Evolutionary conservation across 129 eudicot genomes (phyloP).

Genomic region (Saposhnikovia divaricata): DNA sequence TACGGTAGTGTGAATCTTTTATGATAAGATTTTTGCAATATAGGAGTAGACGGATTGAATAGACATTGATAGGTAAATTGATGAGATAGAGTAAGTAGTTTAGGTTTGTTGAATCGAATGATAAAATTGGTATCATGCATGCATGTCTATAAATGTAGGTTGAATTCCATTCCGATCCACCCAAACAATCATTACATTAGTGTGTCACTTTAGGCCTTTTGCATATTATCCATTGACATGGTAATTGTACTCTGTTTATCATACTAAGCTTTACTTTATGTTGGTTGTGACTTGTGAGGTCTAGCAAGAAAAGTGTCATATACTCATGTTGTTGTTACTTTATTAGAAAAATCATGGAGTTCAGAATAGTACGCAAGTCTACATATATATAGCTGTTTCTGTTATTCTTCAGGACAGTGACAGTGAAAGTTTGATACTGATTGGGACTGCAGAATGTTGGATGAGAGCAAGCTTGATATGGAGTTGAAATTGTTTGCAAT

Average conservation of each 20-base stretch:
- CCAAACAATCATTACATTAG: not conserved
- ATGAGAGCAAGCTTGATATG: constrained; percentile 74
- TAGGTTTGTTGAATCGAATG: not conserved
- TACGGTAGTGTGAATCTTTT: not conserved
- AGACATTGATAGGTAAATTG: not conserved
- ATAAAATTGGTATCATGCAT: not conserved
- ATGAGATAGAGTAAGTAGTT: not conserved
- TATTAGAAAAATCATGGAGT: not conserved
- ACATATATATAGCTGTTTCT: not conserved
- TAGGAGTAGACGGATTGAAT: not conserved
- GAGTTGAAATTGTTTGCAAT: constrained; percentile 74
- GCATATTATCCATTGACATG: too few relatives aligned
- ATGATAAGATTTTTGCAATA: not conserved
- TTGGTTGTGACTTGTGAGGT: not conserved
- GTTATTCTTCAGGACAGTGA: not conserved
- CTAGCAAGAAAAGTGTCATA: not conserved
- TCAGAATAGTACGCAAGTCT: not conserved
- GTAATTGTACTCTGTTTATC: not conserved
- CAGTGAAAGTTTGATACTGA: not conserved
- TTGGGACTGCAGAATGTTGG: constrained; percentile 37
- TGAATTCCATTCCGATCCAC: not conserved
- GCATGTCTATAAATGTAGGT: not conserved
- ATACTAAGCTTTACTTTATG: not conserved
- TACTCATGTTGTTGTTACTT: not conserved
- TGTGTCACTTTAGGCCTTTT: too few relatives aligned